phyloP scores from a whole-genome alignment of 2,329 filamentous ascomycete genomes.

The Zasmidium citrigriseum region DNA sequence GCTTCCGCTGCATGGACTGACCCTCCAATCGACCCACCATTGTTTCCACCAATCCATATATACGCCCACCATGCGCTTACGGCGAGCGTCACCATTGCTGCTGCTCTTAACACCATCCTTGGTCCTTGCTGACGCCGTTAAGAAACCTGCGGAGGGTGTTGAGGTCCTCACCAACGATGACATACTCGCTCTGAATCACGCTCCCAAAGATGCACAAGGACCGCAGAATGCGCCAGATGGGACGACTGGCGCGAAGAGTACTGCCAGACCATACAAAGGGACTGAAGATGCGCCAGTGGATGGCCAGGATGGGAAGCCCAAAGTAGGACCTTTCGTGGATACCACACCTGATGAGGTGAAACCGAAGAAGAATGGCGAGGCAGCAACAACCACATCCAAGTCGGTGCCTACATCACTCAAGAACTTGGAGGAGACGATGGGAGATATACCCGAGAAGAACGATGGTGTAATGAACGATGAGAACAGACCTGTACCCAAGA shows the following conservation, averaged over 20 bases:
- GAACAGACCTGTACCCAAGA: conserved; percentile 70
- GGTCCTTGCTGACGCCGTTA: conserved; percentile 47
- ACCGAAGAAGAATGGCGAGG: conserved; percentile 29
- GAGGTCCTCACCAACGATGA: conserved; percentile 28
- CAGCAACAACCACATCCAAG: conserved; percentile 32
- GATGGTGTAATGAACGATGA: conserved; percentile 94
- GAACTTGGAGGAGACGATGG: conserved; percentile 40
- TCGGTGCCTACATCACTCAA: conserved; percentile 35
- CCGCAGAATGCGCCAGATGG: conserved; percentile 23
- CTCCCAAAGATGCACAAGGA: conserved; percentile 13
- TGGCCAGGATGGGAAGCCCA: conserved; percentile 89
- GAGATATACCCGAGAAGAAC: conserved; percentile 55
- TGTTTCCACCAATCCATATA: conserved; percentile 1
- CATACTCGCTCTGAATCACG: conserved; percentile 26
- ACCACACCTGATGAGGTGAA: conserved; percentile 37
- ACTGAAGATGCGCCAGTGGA: conserved; percentile 87
- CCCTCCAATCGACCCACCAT: background rate
- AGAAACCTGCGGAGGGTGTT: conserved; percentile 11
- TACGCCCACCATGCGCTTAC: conserved; percentile 57
- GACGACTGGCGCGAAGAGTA: conserved; percentile 24
- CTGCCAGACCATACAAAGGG: conserved; percentile 43
- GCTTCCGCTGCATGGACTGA: background rate
- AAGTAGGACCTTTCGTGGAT: conserved; percentile 78
- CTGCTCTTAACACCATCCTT: conserved; percentile 61
- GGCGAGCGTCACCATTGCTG: conserved; percentile 50